These are phyloP conservation scores for Solanum chilense DNA, from an alignment of 257 asterid genomes.

Conservation along the genomic window DNA sequence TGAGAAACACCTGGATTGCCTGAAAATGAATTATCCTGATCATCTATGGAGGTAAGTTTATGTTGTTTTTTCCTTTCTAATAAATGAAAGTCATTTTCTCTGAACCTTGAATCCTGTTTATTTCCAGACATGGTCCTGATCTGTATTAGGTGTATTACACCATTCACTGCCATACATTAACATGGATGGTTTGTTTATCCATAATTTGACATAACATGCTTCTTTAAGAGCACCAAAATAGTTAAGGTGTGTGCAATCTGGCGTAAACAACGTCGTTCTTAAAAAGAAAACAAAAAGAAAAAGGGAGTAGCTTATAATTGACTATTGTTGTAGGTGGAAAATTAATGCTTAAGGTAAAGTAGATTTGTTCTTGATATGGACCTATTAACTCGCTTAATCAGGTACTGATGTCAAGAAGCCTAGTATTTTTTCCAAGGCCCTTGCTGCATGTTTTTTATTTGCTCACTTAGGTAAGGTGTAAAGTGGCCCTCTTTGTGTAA, in stretches of 20 bases:
- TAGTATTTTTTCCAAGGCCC: background rate
- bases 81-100: background rate
- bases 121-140: background rate
- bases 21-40: slow-evolving; percentile 35
- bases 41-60: slow-evolving; percentile 36
- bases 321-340: background rate
- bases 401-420: background rate
- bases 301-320: background rate
- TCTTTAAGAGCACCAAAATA: background rate
- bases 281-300: background rate
- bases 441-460: background rate
- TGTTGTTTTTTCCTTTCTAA: background rate
- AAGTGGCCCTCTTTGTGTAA: background rate
- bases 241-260: background rate
- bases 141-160: background rate
- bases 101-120: background rate
- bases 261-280: background rate
- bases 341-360: background rate
- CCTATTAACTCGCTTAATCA: background rate
- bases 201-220: background rate
- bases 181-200: background rate
- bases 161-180: background rate
- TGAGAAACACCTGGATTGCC: slow-evolving; percentile 27
- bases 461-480: background rate
- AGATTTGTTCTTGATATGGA: background rate